Conservation (phyloP, 768 basidiomycete species). For the Exsudoporus frostii region DNA sequence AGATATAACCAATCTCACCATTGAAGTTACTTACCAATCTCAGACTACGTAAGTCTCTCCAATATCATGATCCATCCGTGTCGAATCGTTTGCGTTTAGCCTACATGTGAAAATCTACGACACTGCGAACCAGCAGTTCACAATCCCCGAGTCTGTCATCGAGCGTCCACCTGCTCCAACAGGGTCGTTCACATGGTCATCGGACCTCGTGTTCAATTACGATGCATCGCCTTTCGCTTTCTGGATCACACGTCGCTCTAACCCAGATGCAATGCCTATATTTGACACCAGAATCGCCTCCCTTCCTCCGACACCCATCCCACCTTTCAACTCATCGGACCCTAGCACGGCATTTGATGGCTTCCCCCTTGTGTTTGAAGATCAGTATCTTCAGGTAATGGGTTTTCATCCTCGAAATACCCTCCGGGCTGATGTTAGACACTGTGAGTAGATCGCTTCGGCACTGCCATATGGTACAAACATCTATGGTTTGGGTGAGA, state of each 20-base stretch:
- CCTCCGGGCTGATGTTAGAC: not conserved
- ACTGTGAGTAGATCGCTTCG: slow-evolving; percentile 48
- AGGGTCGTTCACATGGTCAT: slow-evolving; percentile 35
- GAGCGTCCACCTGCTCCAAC: slow-evolving; percentile 39
- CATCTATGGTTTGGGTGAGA: slow-evolving; percentile 78
- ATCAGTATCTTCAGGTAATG: slow-evolving; percentile 70
- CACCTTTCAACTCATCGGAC: slow-evolving; percentile 51
- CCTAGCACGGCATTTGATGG: slow-evolving; percentile 56
- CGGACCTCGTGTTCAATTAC: slow-evolving; percentile 71
- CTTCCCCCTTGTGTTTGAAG: slow-evolving; percentile 73
- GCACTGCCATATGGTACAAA: slow-evolving; percentile 65
- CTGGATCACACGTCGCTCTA: slow-evolving; percentile 71
- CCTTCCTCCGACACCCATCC: slow-evolving; percentile 56
- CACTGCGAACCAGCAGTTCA: slow-evolving; percentile 58
- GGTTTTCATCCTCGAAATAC: not conserved
- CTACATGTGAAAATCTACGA: slow-evolving; percentile 70
- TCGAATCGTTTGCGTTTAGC: slow-evolving; percentile 31
- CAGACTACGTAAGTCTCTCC: slow-evolving; percentile 39
- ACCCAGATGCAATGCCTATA: slow-evolving; percentile 50
- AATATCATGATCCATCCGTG: not conserved
- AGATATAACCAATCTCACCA: slow-evolving; percentile 56
- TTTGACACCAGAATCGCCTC: slow-evolving; percentile 70
- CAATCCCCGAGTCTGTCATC: slow-evolving; percentile 55
- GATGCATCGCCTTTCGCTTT: slow-evolving; percentile 67
- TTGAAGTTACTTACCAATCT: slow-evolving; percentile 66